Percentiles rank a stretch among this genome's conserved stretches.
Conservation (phyloP, 2,329 filamentous ascomycete species). For the Mycosphaerelloides madeirae region DNA sequence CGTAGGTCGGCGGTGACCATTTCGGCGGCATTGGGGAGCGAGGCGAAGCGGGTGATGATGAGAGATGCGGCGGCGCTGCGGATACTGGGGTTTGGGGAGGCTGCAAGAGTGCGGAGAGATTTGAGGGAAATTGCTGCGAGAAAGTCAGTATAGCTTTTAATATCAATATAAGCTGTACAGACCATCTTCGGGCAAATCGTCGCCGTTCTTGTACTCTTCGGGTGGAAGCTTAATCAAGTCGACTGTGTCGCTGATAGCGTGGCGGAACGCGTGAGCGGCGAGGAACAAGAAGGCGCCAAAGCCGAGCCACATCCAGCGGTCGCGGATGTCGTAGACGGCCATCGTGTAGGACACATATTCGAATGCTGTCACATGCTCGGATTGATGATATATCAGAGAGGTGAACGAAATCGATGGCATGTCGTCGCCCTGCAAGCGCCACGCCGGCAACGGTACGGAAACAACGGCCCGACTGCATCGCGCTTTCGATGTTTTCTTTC, state of each 20-base stretch:
- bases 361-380: not conserved
- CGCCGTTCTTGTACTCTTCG: constrained; percentile 67
- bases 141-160: not conserved
- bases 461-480: not conserved
- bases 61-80: constrained; percentile 33
- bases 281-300: constrained; percentile 54
- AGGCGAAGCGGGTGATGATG: constrained; percentile 17
- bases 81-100: constrained; percentile 41
- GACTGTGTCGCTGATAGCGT: constrained; percentile 56
- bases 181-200: constrained; percentile 39
- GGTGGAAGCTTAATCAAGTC: constrained; percentile 65
- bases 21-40: constrained; percentile 11
- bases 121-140: constrained; percentile 36
- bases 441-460: not conserved
- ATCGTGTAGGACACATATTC: constrained; percentile 7
- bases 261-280: constrained; percentile 54
- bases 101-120: constrained; percentile 39
- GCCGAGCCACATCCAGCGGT: constrained; percentile 46
- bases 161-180: not conserved
- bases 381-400: not conserved
- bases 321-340: constrained; percentile 19
- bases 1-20: constrained; percentile 16
- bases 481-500: not conserved
- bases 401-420: not conserved
- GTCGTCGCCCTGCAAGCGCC: not conserved